Conservation (phyloP, 495 filamentous ascomycete genomes). For the Penicillium atrosanguineum region DNA sequence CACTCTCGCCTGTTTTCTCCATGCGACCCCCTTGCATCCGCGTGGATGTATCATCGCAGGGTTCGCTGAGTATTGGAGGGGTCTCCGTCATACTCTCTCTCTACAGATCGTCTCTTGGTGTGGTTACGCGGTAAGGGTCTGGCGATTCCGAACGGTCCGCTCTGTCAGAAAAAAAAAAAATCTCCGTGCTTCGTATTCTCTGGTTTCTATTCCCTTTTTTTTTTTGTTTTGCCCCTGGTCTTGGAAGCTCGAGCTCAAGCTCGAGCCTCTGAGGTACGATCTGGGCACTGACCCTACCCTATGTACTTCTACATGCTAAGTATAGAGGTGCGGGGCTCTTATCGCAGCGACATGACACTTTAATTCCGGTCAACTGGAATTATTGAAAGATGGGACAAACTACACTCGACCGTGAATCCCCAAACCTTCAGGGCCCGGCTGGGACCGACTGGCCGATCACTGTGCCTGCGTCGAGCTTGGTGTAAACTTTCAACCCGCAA, state of each 20-base stretch:
- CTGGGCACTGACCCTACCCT: not conserved
- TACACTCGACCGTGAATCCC: not conserved
- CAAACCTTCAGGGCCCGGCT: conserved; percentile 22
- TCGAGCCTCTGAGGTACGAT: conserved; percentile 5
- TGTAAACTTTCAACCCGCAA: conserved; percentile 2
- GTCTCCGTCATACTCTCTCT: conserved; percentile 19
- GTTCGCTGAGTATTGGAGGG: not conserved
- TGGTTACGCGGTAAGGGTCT: conserved; percentile 25
- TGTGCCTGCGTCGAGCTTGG: conserved; percentile 18
- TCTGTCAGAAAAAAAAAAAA: conserved; percentile 6
- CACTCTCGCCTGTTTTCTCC: not conserved
- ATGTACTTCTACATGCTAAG: not conserved
- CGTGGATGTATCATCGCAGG: conserved; percentile 14
- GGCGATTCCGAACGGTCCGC: conserved; percentile 24
- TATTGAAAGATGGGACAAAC: not conserved
- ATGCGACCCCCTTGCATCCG: conserved; percentile 18
- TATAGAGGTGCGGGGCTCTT: not conserved
- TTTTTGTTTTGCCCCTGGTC: not conserved
- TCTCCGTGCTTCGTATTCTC: conserved; percentile 4
- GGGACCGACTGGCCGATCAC: conserved; percentile 20
- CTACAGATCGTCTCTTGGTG: not conserved
- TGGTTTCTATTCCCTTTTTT: not conserved
- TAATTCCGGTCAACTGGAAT: not conserved
- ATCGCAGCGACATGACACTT: not conserved
- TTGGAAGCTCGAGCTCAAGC: not conserved